phyloP scores from a whole-genome alignment of 1,284 basidiomycete species.

The Apiotrichum domesticum region DNA sequence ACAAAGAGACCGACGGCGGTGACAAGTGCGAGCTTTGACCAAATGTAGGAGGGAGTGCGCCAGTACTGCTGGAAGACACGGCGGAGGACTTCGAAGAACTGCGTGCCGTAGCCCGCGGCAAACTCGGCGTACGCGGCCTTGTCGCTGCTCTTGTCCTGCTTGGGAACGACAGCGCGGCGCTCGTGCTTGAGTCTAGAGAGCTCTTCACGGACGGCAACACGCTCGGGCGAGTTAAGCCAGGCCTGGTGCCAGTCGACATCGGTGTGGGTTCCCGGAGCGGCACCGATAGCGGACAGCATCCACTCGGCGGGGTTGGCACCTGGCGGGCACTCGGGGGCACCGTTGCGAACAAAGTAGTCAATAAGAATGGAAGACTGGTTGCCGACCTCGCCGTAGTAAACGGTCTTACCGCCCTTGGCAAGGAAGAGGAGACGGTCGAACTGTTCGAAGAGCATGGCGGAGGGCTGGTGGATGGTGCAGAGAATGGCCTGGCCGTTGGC shows the following conservation, averaged over 20 bases:
- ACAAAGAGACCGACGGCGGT: constrained; percentile 48
- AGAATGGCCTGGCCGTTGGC: constrained; percentile 66
- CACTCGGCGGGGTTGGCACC: constrained; percentile 34
- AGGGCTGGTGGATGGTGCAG: constrained; percentile 49
- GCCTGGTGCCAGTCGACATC: constrained; percentile 65
- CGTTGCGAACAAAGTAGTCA: constrained; percentile 19
- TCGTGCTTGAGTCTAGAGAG: constrained; percentile 47
- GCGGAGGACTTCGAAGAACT: constrained; percentile 53
- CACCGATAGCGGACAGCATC: constrained; percentile 57
- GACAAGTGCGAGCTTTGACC: constrained; percentile 60
- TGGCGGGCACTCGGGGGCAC: constrained; percentile 18
- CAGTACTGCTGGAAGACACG: constrained; percentile 57
- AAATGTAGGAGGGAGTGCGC: constrained; percentile 66
- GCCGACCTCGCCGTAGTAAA: constrained; percentile 29
- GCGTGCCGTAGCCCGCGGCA: constrained; percentile 53
- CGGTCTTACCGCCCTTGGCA: constrained; percentile 41
- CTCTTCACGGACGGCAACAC: constrained; percentile 43
- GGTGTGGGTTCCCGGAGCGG: constrained; percentile 56
- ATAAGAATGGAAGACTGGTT: constrained; percentile 46
- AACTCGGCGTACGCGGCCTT: constrained; percentile 51
- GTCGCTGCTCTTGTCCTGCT: constrained; percentile 15
- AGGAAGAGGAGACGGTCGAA: constrained; percentile 44
- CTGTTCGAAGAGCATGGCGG: constrained; percentile 42
- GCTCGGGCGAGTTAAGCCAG: constrained; percentile 55
- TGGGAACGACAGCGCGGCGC: constrained; percentile 28